Base-by-base conservation (phyloP, 2,329 filamentous ascomycete species). In the Pestalotiopsis sp. region DNA sequence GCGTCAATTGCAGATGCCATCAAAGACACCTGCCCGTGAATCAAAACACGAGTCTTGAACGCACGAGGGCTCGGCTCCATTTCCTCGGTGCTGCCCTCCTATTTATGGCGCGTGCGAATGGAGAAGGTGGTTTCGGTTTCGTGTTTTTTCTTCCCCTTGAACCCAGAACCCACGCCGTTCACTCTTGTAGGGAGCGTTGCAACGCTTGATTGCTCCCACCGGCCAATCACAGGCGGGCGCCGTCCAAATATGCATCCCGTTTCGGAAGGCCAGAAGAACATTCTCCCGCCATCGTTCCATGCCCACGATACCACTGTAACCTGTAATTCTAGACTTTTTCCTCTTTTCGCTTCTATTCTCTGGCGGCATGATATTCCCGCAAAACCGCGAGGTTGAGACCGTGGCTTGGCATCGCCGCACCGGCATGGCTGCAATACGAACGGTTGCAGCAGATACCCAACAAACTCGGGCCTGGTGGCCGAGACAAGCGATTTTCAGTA, bases 251-350 rank as follows among this genome's bases (percentile, higher is more conserved):
- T 14, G 57, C 20, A 36, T 27, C 57, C 57, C 57, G 5, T 59
- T 62, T 62, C 25, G 59, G 59, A 62, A 62, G 59, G 59, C 59
- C 25, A 20, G 20, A 20, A 31, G 31, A 62, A 62, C 13, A 23
- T 62, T 62, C 36, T 62, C 14, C 59, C 31, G 59, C 31, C 27
- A 14, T 62, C 17, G 20, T 25, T 59, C 56, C 56, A 20, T 41
- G 38, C 59, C 20, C 36, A 49, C 23, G 36, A 62, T 40, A 20
- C 59, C 14, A 25, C 14, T 20, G 20, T 9, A 52, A n/a, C 17
- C 45, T 23, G 45, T 14, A 14, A 49, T 49, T 14, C 45, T n/a
- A 23, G 31, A 36, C 31, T 36, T 36, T 7, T 36, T 9, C 6
- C 6, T 9, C 20, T 11, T 2, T n/a, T 52, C 9, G 3, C 6